phyloP scores from a whole-genome alignment of 2,329 filamentous ascomycete species.

The Talaromyces piceae region DNA sequence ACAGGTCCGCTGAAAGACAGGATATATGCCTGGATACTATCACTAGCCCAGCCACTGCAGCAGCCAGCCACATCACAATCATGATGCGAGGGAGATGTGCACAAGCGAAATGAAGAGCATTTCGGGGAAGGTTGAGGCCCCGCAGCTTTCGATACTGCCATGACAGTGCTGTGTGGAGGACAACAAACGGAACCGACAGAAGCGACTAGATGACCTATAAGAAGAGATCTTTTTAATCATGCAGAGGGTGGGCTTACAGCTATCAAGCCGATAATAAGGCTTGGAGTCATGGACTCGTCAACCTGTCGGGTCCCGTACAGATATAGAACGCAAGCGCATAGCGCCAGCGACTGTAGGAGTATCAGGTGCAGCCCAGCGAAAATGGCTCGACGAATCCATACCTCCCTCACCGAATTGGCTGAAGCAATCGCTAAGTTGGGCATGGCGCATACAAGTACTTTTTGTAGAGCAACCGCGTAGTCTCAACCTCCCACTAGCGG shows the following conservation, averaged over 20 bases:
- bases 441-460: neutral
- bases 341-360: constrained; percentile 27
- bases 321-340: constrained; percentile 28
- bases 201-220: constrained; percentile 21
- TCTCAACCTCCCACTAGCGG: too few species aligned
- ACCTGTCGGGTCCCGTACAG: constrained; percentile 28
- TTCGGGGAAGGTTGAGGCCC: constrained; percentile 24
- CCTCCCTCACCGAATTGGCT: constrained; percentile 4
- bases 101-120: constrained; percentile 24
- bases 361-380: constrained; percentile 29
- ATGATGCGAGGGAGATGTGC: constrained; percentile 30
- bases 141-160: constrained; percentile 30
- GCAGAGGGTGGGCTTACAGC: constrained; percentile 21
- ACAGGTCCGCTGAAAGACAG: constrained; percentile 22
- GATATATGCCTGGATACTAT: constrained; percentile 28
- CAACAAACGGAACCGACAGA: constrained; percentile 28
- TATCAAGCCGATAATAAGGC: constrained; percentile 28
- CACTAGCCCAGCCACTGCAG: constrained; percentile 30
- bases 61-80: constrained; percentile 30
- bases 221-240: neutral
- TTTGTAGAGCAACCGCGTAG: too few species aligned
- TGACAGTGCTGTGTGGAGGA: constrained; percentile 31
- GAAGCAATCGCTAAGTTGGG: neutral
- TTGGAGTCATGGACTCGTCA: constrained; percentile 31
- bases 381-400: constrained; percentile 30